phyloP scores from a whole-genome alignment of 805 yeast genomes.

The Starmerella apicola region DNA sequence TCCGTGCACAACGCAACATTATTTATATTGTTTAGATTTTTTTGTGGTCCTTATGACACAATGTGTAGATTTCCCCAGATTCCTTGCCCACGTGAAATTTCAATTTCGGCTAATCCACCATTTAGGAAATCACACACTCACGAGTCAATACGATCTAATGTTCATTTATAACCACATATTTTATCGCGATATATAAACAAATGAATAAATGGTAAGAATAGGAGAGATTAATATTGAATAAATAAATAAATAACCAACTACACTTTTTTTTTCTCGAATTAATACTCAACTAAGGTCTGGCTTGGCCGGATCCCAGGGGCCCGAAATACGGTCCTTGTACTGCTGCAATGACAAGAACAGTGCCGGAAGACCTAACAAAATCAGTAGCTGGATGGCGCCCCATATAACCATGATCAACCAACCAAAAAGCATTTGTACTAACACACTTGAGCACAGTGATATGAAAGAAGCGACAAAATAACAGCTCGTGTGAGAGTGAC shows the following conservation, averaged over 20 bases:
- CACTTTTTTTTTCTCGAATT: not conserved
- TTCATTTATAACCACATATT: no score
- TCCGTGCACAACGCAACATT: slow-evolving; percentile 8
- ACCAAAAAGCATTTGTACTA: slow-evolving; percentile 25
- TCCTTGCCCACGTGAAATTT: no score
- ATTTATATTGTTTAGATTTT: no score
- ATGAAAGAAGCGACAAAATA: slow-evolving; percentile 20
- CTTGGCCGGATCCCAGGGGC: slow-evolving; percentile 87
- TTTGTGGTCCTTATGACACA: no score
- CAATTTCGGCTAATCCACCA: no score
- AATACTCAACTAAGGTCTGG: slow-evolving; percentile 38
- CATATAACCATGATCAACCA: slow-evolving; percentile 36
- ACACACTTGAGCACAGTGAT: slow-evolving; percentile 17
- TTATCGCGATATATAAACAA: not conserved
- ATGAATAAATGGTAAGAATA: not conserved
- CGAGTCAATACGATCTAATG: no score
- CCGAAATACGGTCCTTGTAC: slow-evolving; percentile 73
- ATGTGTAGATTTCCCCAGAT: no score
- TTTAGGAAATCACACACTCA: no score
- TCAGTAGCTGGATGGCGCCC: slow-evolving; percentile 36
- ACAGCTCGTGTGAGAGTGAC: slow-evolving; percentile 18
- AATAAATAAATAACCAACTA: no score
- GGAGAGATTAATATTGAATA: not conserved
- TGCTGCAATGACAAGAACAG: slow-evolving; percentile 61
- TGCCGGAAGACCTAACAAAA: slow-evolving; percentile 50